Evolutionary conservation across 1,284 basidiomycete species (phyloP).

Genomic region (Cryptococcus jaspeensis): DNA sequence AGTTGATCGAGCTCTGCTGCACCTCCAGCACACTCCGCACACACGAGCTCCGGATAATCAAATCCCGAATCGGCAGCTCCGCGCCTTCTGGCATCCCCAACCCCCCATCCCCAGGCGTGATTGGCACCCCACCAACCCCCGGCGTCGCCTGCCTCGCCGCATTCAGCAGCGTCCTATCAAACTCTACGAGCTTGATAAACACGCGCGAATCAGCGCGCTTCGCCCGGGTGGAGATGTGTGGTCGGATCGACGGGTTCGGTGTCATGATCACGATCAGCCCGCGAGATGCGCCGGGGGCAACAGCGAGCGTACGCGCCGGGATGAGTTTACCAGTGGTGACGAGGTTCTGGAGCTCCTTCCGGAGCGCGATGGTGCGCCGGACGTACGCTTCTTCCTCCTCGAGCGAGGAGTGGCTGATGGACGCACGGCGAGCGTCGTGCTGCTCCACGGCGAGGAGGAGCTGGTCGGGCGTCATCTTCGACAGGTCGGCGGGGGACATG

Average conservation of each 20-base stretch:
- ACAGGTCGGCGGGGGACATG: conserved; percentile 28
- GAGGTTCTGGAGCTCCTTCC: conserved; percentile 51
- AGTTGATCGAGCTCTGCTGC: conserved; percentile 57
- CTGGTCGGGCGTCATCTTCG: conserved; percentile 52
- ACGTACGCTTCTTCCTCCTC: conserved; percentile 56
- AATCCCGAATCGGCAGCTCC: conserved; percentile 55
- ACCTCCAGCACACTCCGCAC: conserved; percentile 55
- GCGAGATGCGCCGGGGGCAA: conserved; percentile 43
- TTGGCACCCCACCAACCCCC: not conserved
- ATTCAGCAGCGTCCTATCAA: conserved; percentile 44
- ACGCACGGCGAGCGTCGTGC: conserved; percentile 48
- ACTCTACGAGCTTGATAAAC: conserved; percentile 53
- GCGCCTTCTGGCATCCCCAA: conserved; percentile 21
- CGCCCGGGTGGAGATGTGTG: conserved; percentile 51
- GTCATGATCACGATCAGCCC: conserved; percentile 54
- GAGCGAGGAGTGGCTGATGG: conserved; percentile 45
- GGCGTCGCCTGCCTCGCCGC: conserved; percentile 1
- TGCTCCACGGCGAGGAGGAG: conserved; percentile 52
- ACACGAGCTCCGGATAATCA: conserved; percentile 53
- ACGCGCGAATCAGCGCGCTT: conserved; percentile 56
- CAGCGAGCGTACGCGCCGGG: conserved; percentile 45
- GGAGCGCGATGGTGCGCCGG: conserved; percentile 50
- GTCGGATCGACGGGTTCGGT: conserved; percentile 53
- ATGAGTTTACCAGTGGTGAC: conserved; percentile 49
- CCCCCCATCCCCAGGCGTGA: conserved; percentile 5